Evolutionary conservation across 768 basidiomycete genomes (phyloP).

Genomic region (Ephemerocybe angulata): DNA sequence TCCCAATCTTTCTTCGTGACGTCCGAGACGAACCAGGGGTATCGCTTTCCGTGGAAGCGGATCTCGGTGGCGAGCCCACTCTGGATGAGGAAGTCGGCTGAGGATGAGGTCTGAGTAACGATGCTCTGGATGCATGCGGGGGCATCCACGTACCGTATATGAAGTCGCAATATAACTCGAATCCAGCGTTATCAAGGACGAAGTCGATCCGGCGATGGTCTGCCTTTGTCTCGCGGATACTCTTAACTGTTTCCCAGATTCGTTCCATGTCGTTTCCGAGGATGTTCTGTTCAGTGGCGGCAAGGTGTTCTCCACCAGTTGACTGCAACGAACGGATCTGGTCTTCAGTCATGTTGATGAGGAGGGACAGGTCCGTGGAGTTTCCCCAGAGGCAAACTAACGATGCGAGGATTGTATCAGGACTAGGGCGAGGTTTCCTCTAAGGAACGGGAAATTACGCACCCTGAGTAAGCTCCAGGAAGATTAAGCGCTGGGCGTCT

Average conservation of each 20-base stretch:
- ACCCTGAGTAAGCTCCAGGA: constrained; percentile 91
- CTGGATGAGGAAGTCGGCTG: constrained; percentile 91
- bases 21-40: constrained; percentile 93
- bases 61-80: constrained; percentile 81
- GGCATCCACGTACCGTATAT: constrained; percentile 65
- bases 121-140: not conserved
- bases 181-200: constrained; percentile 83
- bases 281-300: constrained; percentile 95
- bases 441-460: constrained; percentile 12
- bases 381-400: constrained; percentile 98
- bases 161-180: constrained; percentile 85
- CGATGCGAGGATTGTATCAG: constrained; percentile 10
- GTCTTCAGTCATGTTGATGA: constrained; percentile 98
- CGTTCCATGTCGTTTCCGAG: constrained; percentile 76
- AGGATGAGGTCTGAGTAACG: constrained; percentile 6
- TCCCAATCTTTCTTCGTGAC: constrained; percentile 92
- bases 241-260: constrained; percentile 73
- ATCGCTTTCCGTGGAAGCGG: constrained; percentile 93
- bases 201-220: constrained; percentile 72
- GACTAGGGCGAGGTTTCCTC: not conserved
- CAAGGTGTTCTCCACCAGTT: constrained; percentile 92
- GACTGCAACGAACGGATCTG: constrained; percentile 96
- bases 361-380: constrained; percentile 89
- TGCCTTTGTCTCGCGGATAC: constrained; percentile 63
- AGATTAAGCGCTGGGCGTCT: constrained; percentile 80